Evolutionary conservation across 1,139 yeast genomes (phyloP), one percentile per base, ranked within the genome.

Genomic region (Pichia sp.): DNA sequence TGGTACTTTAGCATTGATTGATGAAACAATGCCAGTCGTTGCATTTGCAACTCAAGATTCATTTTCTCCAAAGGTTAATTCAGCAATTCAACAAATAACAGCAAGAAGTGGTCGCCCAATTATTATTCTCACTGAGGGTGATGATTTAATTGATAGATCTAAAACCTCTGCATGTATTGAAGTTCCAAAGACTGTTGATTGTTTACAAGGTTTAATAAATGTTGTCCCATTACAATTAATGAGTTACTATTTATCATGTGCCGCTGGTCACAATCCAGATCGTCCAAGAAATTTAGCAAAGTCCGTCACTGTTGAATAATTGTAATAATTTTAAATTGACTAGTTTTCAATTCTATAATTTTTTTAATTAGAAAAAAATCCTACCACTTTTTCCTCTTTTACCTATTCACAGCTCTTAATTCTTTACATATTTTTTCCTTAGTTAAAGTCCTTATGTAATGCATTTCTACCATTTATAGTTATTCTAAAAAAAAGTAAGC

Each of bases 211-310:
- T 46, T 75, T 94, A 62, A 75, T 94, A 65, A 94, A 92, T 66
- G 95, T 94, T 57, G 80, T 94, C 61, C 98, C 98, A 50, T 71
- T 94, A 65, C 99, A 94, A 71, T 77, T 94, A 67, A 90, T 90
- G 81, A 85, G 96, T 65, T 94, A 94, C 74, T 90, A 97, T 94
- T 77, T 94, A 64, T 97, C 98, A 45, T 92, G 88, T 50, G 82
- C 85, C 70, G 85, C 92, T 67, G 97, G 97, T 40, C 85, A 87
- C 61, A 96, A 94, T 66, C 98, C 94, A 51, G 99, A 94, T 68
- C 92, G 92, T 80, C 99, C 99, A 59, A 84, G 98, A 72, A 94
- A 94, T 73, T 79, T 94, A 72, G 99, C 99, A 56, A 94, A 94
- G 75, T 84, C 96, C 42, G 98, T 94, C 51, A 94, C 99, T 47